Percentiles rank a stretch among this genome's conserved stretches.
These are phyloP conservation scores for Hypoxylon sp. DNA, from an alignment of 2,329 filamentous ascomycete species.

Conservation along the genomic window DNA sequence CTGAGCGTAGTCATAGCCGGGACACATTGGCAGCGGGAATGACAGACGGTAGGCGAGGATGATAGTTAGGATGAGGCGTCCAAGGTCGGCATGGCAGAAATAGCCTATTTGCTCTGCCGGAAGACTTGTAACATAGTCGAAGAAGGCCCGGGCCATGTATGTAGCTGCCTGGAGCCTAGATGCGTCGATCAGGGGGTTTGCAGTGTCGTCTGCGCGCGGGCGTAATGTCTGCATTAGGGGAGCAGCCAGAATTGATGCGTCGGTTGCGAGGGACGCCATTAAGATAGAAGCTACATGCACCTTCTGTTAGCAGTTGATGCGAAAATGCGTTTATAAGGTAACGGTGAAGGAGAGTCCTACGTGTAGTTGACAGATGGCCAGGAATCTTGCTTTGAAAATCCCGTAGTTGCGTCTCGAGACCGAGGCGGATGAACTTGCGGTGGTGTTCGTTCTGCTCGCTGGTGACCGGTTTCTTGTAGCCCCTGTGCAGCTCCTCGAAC, in stretches of 20 bases:
- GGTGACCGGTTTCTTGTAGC: slow-evolving; percentile 44
- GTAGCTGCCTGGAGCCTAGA: slow-evolving; percentile 43
- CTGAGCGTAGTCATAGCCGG: slow-evolving; percentile 57
- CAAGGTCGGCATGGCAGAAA: slow-evolving; percentile 62
- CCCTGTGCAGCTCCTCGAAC: slow-evolving; percentile 54
- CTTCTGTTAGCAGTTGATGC: slow-evolving; percentile 17
- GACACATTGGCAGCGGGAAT: slow-evolving; percentile 60
- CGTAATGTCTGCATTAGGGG: slow-evolving; percentile 53
- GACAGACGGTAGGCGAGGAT: slow-evolving; percentile 64
- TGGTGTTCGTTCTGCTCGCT: slow-evolving; percentile 58
- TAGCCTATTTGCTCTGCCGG: slow-evolving; percentile 51
- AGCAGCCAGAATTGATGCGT: slow-evolving; percentile 60
- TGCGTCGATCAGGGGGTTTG: slow-evolving; percentile 42
- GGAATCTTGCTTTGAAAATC: slow-evolving; percentile 60
- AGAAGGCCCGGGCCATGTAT: slow-evolving; percentile 51
- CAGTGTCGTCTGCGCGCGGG: slow-evolving; percentile 29
- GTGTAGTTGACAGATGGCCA: slow-evolving; percentile 51
- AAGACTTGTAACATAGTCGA: slow-evolving; percentile 54
- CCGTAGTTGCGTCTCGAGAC: slow-evolving; percentile 63
- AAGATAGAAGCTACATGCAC: slow-evolving; percentile 52
- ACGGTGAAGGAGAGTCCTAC: slow-evolving; percentile 41
- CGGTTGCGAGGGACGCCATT: slow-evolving; percentile 56
- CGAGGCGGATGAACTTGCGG: slow-evolving; percentile 61
- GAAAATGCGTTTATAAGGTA: neutral
- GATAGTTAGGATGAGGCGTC: slow-evolving; percentile 58